Base-by-base conservation (phyloP, 1,139 yeast genomes). In the Pichia sp. region DNA sequence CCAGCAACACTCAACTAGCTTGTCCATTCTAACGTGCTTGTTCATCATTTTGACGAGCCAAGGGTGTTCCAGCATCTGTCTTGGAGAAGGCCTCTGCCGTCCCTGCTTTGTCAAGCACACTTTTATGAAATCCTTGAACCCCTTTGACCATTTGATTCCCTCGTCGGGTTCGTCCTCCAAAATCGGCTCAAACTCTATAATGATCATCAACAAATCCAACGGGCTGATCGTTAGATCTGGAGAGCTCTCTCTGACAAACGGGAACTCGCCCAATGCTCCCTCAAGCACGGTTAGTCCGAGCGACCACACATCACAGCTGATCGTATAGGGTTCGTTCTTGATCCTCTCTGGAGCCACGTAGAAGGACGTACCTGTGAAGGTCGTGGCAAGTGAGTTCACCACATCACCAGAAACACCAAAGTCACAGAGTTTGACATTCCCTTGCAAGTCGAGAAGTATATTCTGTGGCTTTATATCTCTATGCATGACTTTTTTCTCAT, bases 361-460 rank as follows among this genome's bases (percentile, higher is more conserved):
- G 69, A 89, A 92, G 27, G 95, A 92, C 0, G 99, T 93, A 0
- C 99, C 99, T 0, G 97, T 95, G 67, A 92, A 93, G 0, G 99
- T 93, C 0, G 96, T 88, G 1, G 98, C 98, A 50, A 93, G 74
- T 0, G 97, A 90, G 69, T 92, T 87, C 29, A 92, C 97, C 14
- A 93, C 97, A 66, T 91, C 97, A 10, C 99, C 98, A 64, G 96
- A 86, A 38, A 93, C 99, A n/a, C 99, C 99, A 73, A 93, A 93
- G 73, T 93, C 99, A 73, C 99, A 93, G 49, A 93, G 75, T 14
- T 49, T 50, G 7, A 17, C 46, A 56, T 72, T 74, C 64, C 81
- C 81, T 9, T 87, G 80, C 46, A 85, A 85, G 0, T 96, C 92
- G 42, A 93, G 92, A 56, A 93, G 75, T 46, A 93, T 93, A 68